phyloP scores from a whole-genome alignment of 202 grass and related monocot genomes.

The Dendrocalamus latiflorus region DNA sequence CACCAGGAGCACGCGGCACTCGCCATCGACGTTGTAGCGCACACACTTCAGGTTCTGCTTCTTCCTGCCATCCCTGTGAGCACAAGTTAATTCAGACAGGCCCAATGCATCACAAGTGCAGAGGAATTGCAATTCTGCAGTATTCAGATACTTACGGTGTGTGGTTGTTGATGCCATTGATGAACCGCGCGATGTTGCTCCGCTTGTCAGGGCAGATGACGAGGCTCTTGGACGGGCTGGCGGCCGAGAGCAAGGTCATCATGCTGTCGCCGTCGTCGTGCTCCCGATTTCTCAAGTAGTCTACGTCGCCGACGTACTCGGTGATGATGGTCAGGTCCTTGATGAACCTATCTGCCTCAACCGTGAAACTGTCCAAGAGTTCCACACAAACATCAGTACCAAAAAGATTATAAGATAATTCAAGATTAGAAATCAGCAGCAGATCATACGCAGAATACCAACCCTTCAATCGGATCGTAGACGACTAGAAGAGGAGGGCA shows the following conservation, averaged over 20 bases:
- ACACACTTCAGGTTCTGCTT: conserved; percentile 98
- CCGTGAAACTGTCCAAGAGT: conserved; percentile 55
- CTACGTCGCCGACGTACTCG: conserved; percentile 87
- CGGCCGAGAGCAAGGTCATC: conserved; percentile 84
- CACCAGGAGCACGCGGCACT: conserved; percentile 73
- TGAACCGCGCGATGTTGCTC: conserved; percentile 94
- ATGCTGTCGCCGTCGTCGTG: conserved; percentile 97
- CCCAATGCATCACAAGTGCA: not conserved
- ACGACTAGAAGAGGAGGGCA: conserved; percentile 75
- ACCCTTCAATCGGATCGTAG: conserved; percentile 77
- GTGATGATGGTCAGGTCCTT: conserved; percentile 93
- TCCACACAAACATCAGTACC: not conserved
- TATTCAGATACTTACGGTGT: conserved; percentile 14
- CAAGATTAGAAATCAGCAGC: not conserved
- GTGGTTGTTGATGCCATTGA: conserved; percentile 98
- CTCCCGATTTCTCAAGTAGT: conserved; percentile 66
- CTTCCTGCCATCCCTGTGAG: conserved; percentile 75
- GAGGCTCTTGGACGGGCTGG: conserved; percentile 48
- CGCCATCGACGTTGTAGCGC: conserved; percentile 54
- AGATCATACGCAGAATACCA: not conserved
- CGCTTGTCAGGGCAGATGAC: conserved; percentile 84
- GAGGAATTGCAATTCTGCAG: not conserved
- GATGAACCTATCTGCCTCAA: conserved; percentile 79
- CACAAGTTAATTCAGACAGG: not conserved
- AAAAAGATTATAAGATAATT: not conserved